Base-by-base conservation (phyloP, 148 eudicot species). In the Rhododendron vialii region DNA sequence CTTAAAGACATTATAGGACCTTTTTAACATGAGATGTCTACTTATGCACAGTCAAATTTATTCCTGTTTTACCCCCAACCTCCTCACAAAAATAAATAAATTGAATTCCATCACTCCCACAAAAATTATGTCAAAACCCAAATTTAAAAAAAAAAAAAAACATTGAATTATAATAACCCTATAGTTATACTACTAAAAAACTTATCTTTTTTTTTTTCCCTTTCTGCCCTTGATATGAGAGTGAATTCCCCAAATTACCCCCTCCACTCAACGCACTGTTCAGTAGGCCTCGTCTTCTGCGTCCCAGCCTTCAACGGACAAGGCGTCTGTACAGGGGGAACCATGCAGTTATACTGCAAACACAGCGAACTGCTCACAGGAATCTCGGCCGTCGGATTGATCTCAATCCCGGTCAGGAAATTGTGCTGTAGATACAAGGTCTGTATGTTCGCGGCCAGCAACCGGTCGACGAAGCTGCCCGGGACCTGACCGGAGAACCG, bases 331-430 rank as follows among this genome's bases (percentile, higher is more conserved):
- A 94, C 90, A 10, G 99, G 99, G 67, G 93, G 94, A 82, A 94
- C 96, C 99, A 96, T 96, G 55, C 99, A 96, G 86, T 96, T 96
- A 82, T 96, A 96, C 92, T 93, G 93, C 87, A 96, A 90, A 82
- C 99, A 96, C 89, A 96, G 78, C 2, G 96, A 92, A 38, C 94
- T 92, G 65, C 92, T 93, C 48, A 95, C 24, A 1, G 98, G 98
- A 93, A 96, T 96, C 86, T 92, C 96, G 61, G 90, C 99, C 93
- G 91, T 92, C 50, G 94, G 98, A 90, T 93, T 92, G 2, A 96
- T 92, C 89, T 86, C 89, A 0, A 95, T 92, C 77, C 98, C 98
- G 0, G 98, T 96, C 50, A 96, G 84, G 82, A 87, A 96, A 83
- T 96, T 96, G 78, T 96, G 99, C 88, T 96, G 99, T 33, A 96